These are phyloP conservation scores for Akanthomyces lecanii DNA, from an alignment of 2,329 filamentous ascomycete species.

Conservation along the genomic window DNA sequence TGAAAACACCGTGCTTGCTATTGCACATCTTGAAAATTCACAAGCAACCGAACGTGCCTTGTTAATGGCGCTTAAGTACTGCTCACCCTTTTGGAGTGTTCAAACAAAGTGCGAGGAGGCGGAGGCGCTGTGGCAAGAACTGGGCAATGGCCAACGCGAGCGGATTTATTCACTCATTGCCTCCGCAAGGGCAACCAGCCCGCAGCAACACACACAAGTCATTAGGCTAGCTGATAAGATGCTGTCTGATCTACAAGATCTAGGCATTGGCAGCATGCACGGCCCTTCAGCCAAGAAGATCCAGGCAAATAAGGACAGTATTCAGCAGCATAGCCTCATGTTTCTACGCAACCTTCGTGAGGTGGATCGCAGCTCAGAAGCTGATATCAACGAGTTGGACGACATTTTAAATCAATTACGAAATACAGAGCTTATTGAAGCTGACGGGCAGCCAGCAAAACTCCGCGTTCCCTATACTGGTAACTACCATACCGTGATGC, in stretches of 20 bases:
- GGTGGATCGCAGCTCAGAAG: background rate
- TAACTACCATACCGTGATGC: background rate
- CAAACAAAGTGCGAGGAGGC: background rate
- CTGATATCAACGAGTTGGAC: background rate
- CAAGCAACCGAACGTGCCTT: background rate
- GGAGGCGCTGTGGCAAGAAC: background rate
- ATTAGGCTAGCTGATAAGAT: background rate
- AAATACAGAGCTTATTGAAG: background rate
- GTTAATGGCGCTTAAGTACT: background rate
- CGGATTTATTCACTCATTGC: background rate
- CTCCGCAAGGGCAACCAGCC: background rate
- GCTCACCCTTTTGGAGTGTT: background rate
- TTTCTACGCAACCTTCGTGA: constrained; percentile 1
- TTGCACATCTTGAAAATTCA: background rate
- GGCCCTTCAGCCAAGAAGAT: background rate
- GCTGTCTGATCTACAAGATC: background rate
- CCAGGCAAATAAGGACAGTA: background rate
- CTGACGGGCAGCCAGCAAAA: background rate
- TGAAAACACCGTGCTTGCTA: constrained; percentile 1
- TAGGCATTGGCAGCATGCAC: background rate
- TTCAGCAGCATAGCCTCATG: background rate
- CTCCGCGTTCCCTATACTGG: constrained; percentile 1
- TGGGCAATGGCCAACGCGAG: background rate
- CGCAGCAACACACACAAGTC: background rate
- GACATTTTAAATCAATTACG: background rate